Evolutionary conservation across 2,329 filamentous ascomycete genomes (phyloP).

Genomic region (Aspergillus sp.): DNA sequence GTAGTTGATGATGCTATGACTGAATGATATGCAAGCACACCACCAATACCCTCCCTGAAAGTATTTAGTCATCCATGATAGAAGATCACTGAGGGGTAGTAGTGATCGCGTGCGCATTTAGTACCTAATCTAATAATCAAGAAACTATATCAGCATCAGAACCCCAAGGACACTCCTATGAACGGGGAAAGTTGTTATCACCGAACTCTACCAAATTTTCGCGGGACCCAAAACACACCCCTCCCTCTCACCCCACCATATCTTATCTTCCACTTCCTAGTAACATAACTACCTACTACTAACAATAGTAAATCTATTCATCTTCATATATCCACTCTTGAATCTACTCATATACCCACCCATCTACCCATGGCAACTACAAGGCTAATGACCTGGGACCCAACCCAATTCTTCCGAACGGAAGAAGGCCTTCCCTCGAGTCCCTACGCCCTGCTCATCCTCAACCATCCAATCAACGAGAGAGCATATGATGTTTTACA

Average conservation of each 20-base stretch:
- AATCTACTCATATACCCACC: not conserved
- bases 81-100: not conserved
- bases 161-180: too few species aligned
- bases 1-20: not conserved
- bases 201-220: not conserved
- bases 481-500: slow-evolving; percentile 41
- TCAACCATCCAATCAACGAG: slow-evolving; percentile 62
- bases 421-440: slow-evolving; percentile 23
- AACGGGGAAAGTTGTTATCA: not conserved
- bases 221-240: not conserved
- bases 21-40: too few species aligned
- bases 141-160: too few species aligned
- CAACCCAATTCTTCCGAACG: slow-evolving; percentile 41
- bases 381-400: slow-evolving; percentile 41
- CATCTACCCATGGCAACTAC: not conserved
- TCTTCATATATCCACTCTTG: not conserved
- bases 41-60: not conserved
- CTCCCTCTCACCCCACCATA: too few species aligned
- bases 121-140: not conserved
- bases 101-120: not conserved
- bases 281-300: too few species aligned
- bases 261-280: too few species aligned
- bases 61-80: not conserved
- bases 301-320: not conserved
- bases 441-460: slow-evolving; percentile 56